phyloP scores from a whole-genome alignment of 2,329 filamentous ascomycete species.

The Cladophialophora immunda region DNA sequence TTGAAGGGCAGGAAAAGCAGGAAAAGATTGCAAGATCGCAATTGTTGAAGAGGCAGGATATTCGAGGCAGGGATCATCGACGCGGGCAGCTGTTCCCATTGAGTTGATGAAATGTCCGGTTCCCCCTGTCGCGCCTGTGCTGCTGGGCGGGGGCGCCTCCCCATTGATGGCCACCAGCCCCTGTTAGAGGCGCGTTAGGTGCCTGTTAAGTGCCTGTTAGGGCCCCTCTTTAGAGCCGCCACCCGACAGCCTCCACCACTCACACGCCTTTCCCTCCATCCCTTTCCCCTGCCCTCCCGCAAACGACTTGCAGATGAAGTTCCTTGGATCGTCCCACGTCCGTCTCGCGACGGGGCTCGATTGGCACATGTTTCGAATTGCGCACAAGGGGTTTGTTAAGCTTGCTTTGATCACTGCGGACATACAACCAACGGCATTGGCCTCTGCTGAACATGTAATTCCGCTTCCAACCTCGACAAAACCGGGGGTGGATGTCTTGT shows the following conservation, averaged over 20 bases:
- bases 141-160: not conserved
- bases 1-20: constrained; percentile 14
- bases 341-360: constrained; percentile 20
- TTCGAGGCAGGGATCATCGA: constrained; percentile 6
- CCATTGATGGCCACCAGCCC: constrained; percentile 9
- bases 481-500: not conserved
- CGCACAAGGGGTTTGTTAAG: constrained; percentile 9
- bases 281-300: not conserved
- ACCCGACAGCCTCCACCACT: constrained; percentile 13
- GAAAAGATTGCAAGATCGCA: constrained; percentile 6
- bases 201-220: not conserved
- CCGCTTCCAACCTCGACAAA: constrained; percentile 19
- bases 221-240: constrained; percentile 11
- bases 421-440: constrained; percentile 14
- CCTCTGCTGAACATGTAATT: constrained; percentile 1
- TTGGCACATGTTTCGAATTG: constrained; percentile 37
- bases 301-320: constrained; percentile 14
- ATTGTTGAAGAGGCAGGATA: constrained; percentile 9
- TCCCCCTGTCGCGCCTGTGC: not conserved
- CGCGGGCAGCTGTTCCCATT: constrained; percentile 1
- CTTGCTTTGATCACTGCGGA: constrained; percentile 6
- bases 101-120: constrained; percentile 6
- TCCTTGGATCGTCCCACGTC: constrained; percentile 18
- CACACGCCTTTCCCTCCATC: not conserved
- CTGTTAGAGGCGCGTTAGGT: not conserved